Percentiles rank a stretch among this genome's conserved stretches.
Conservation (phyloP, 495 filamentous ascomycete species). For the Aspergillus campestris region DNA sequence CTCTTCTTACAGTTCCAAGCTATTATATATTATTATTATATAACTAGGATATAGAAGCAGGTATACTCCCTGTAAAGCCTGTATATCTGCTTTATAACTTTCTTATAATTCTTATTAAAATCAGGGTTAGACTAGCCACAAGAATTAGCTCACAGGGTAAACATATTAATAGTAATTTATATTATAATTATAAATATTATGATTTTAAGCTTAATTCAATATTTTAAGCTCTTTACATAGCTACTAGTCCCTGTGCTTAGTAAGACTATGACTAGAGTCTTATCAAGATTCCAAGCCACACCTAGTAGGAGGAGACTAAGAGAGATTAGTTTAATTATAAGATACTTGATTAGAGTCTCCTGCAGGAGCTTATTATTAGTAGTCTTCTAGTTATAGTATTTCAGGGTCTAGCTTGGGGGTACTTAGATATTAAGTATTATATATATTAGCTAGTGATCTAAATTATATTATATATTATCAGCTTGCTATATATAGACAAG, state of each 20-base stretch:
- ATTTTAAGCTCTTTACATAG: no score
- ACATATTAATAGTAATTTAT: background rate
- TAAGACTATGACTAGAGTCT: no score
- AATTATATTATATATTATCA: no score
- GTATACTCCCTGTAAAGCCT: background rate
- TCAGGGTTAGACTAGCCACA: slow-evolving; percentile 3
- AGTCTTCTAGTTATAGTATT: slow-evolving; percentile 8
- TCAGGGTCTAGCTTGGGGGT: background rate
- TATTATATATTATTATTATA: no score
- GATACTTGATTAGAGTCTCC: background rate
- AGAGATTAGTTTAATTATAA: background rate
- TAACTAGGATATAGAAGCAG: no score
- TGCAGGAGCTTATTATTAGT: slow-evolving; percentile 3
- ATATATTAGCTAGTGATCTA: no score
- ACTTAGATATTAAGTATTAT: background rate
- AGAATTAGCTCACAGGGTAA: slow-evolving; percentile 2
- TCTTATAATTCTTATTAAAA: slow-evolving; percentile 6
- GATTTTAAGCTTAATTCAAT: no score
- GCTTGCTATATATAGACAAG: no score
- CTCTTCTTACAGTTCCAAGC: no score
- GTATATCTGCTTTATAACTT: slow-evolving; percentile 2
- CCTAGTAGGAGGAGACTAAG: no score
- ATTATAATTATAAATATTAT: background rate
- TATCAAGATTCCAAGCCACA: no score
- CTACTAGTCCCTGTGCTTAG: no score